Evolutionary conservation across 1,284 basidiomycete genomes (phyloP), one percentile per base, ranked within the genome.

Genomic region (Polyporus tsugae): DNA sequence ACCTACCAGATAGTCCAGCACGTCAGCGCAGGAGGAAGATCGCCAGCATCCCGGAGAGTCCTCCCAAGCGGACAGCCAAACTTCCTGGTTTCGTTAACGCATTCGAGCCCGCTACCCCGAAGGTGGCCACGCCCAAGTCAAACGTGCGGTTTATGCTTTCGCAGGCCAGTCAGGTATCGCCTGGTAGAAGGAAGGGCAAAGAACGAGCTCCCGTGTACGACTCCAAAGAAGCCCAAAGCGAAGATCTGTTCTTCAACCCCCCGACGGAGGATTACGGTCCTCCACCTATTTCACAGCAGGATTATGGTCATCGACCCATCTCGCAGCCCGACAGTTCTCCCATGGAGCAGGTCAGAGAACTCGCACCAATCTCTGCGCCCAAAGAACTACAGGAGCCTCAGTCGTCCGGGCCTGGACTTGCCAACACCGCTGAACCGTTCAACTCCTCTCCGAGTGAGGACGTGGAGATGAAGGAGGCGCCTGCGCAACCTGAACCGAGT

Each of bases 81-180:
- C 67, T 75, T 15, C 78, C 78, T 0, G 81, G 81, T 2, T 83
- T 83, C 68, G 71, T 77, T 35, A 82, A 82, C 62, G 76, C 79
- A 1, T 83, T 83, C 69, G 63, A 66, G 17, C 69, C 73, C 1
- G 68, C 74, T 6, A 74, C 76, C 4, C 73, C 76, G 2, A 65
- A 67, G 41, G 44, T 25, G 35, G 44, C 35, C 49, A 25, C 19
- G 25, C 38, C 39, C 33, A 62, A 66, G 64, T 29, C 64, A 67
- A 38, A 66, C 62, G 33, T 72, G 63, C 60, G 52, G 33, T 55
- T 63, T 57, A 62, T 68, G 22, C 60, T 66, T 38, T 69, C 72
- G 25, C 72, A 73, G 38, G 53, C 46, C 25, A 60, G 39, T 15
- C 71, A 72, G 55, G 58, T 66, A 25, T 65, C 68, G 3, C 69